A percentile compares a stretch with the other conserved stretches of the same genome.
These are phyloP conservation scores for Rossbeevera mucosa DNA, from an alignment of 768 basidiomycete genomes.

Conservation along the genomic window DNA sequence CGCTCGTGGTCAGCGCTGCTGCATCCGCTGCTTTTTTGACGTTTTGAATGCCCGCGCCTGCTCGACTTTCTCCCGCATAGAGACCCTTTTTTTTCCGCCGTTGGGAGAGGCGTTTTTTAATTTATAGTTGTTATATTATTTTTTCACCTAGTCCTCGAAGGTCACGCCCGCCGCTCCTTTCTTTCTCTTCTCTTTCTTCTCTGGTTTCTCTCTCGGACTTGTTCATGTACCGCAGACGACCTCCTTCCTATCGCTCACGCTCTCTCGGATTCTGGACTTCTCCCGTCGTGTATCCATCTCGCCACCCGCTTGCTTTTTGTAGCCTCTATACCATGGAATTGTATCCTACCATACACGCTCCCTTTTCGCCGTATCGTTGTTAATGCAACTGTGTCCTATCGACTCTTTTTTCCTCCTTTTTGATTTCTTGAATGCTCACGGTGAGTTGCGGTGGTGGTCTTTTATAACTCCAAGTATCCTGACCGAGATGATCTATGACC, in stretches of 20 bases:
- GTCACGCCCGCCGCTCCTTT: background rate
- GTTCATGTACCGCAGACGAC: background rate
- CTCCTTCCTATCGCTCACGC: background rate
- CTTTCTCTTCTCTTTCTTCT: background rate
- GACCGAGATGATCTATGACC: too few relatives aligned
- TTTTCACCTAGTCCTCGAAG: background rate
- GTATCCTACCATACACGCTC: background rate
- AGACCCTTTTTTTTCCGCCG: background rate
- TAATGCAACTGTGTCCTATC: too few relatives aligned
- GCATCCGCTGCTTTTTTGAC: background rate
- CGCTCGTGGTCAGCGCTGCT: conserved; percentile 3
- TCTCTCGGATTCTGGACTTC: background rate
- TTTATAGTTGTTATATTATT: background rate
- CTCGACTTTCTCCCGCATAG: background rate
- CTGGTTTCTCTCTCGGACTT: background rate
- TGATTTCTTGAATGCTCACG: background rate
- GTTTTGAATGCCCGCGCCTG: background rate
- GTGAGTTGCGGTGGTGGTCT: too few relatives aligned
- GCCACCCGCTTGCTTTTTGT: background rate
- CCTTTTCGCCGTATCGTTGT: background rate
- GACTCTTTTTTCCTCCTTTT: too few relatives aligned
- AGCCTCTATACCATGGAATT: background rate
- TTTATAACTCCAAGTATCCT: too few relatives aligned
- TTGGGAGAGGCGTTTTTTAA: background rate
- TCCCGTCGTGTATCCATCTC: background rate